These are phyloP conservation scores for Botrytis cinerea DNA, from an alignment of 2,329 filamentous ascomycete genomes.

Conservation along the genomic window DNA sequence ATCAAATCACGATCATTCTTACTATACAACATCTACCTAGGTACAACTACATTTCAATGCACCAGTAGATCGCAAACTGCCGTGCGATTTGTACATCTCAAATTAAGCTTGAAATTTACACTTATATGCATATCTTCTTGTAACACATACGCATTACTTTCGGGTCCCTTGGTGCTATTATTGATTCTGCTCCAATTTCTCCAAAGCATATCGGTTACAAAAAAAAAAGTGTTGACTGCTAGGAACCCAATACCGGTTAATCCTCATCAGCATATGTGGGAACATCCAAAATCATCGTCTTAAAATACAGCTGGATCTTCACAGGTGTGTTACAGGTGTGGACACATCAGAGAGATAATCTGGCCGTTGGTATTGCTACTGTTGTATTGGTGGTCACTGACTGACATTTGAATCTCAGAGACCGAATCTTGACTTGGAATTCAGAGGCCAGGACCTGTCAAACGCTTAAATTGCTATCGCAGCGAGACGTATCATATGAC, in stretches of 20 bases:
- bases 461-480: background rate
- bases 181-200: background rate
- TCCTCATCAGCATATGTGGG: background rate
- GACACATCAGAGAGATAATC: background rate
- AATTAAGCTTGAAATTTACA: background rate
- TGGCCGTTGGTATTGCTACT: background rate
- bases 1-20: background rate
- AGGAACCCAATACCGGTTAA: background rate
- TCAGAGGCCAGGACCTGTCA: conserved; percentile 1
- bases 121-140: background rate
- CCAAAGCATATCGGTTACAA: conserved; percentile 1
- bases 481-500: conserved; percentile 15
- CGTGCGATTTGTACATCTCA: background rate
- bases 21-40: background rate
- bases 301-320: background rate
- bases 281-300: background rate
- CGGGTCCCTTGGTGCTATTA: background rate
- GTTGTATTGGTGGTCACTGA: conserved; percentile 15
- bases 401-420: background rate
- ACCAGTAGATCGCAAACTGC: background rate
- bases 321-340: background rate
- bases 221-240: background rate
- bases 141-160: background rate
- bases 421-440: conserved; percentile 3
- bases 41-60: background rate